Evolutionary conservation across 352 stramenopile species (phyloP), one percentile per base, ranked within the genome.

Genomic region (Pythium monospermum): DNA sequence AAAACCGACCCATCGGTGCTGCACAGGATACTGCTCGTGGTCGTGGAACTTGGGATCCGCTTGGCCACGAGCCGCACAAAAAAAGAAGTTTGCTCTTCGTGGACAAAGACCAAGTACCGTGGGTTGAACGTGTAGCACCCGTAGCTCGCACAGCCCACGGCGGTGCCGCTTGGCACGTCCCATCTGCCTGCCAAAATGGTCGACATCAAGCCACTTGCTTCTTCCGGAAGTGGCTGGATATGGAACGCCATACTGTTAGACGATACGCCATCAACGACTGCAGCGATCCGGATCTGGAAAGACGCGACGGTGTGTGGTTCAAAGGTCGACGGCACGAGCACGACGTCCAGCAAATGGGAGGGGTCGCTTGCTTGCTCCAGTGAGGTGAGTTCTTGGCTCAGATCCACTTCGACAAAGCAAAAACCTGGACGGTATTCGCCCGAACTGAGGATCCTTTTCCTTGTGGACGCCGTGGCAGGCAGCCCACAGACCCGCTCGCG

Each of bases 121-220:
- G 83, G 80, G 55, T 93, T 91, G 57, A 87, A 86, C 6, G 73
- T 88, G 53, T 91, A 93, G 55, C 79, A 84, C 15, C 80, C 80
- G 52, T 85, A 91, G 55, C 83, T 89, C 6, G 69, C 84, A 49
- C 83, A 91, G 2, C 83, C 80, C 1, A 66, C 76, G 2, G 80
- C 79, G 6, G 76, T 87, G n/a, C 80, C 77, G 23, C 51, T 69
- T 31, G 69, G 52, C 0, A 68, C 41, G 21, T 87, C 71, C 80
- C 80, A 90, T 15, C 60, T 67, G 36, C 73, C 74, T 28, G 26
- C 19, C 6, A 88, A 35, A 18, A 49, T 53, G 21, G 53, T 74
- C 12, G 68, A 45, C 23, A 79, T 41, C 73, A 89, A 75, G 6
- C 73, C 76, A 36, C 68, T 56, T 0, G 78, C 78, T 57, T 91